Base-by-base conservation (phyloP, 208 protist genomes). In the Wallacemonas sp. region DNA sequence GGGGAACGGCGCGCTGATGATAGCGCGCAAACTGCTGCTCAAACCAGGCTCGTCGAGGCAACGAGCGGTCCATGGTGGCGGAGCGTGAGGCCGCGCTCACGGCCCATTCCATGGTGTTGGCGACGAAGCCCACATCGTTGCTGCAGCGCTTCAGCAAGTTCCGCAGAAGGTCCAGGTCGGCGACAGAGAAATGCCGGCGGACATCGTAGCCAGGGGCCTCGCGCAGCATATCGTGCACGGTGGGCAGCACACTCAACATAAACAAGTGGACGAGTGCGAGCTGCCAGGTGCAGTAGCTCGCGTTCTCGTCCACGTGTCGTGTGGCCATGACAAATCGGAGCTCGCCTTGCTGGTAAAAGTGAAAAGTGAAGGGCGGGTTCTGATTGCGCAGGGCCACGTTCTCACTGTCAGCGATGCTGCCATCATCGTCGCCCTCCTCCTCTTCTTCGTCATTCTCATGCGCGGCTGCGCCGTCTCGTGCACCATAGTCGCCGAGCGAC, bases 191-290 rank as follows among this genome's bases (percentile, higher is more conserved):
- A 25, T 84, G 74, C 8, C 65, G 49, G n/a, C 81, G 76, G 2
- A 87, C 61, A 66, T 95, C 86, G 31, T 87, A 84, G 11, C 74
- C 75, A 1, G 89, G 86, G 33, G 61, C 57, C 29, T 59, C 36
- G 7, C 33, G 25, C 16, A 95, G 78, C 57, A 87, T 71, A 23
- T 66, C 33, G 61, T 79, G 74, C 45, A 91, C 67, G 55, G 70
- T 92, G 3, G 86, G 89, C 2, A 88, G 23, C 26, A 93, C 70
- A 45, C 78, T 77, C 3, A 86, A 65, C 10, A 95, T 23, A 36
- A 81, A 81, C 23, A 72, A 38, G 44, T 91, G 83, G 2, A 92
- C 29, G 45, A 84, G 73, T 28, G 67, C 61, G 18, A 92, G 72
- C 69, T 88, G 81, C n/a, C 65, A 66, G 33, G 65, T 44, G 65